A percentile compares a stretch with the other conserved stretches of the same genome.
These are phyloP conservation scores for Ceriops tagal DNA, from an alignment of 345 rosid species.

Conservation along the genomic window DNA sequence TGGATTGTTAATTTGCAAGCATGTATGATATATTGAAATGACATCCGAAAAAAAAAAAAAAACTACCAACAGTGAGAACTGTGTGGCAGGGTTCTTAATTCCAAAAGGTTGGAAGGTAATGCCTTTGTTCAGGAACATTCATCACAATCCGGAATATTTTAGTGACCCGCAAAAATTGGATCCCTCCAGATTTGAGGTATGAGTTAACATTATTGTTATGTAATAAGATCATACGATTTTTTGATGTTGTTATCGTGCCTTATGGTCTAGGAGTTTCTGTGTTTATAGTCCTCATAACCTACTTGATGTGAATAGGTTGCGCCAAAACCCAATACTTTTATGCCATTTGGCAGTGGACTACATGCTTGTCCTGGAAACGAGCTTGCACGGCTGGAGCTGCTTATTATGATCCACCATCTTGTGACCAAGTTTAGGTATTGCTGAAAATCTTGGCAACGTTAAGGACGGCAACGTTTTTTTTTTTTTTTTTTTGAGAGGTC, in stretches of 20 bases:
- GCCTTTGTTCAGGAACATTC: conserved; percentile 77
- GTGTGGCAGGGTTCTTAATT: conserved; percentile 55
- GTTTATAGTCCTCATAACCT: background rate
- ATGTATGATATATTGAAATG: background rate
- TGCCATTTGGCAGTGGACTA: conserved; percentile 75
- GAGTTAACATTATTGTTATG: background rate
- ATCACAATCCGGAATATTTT: conserved; percentile 60
- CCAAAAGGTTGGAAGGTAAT: conserved; percentile 86
- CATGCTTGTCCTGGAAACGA: conserved; percentile 83
- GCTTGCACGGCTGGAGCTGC: conserved; percentile 76
- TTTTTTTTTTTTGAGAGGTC: too few species aligned
- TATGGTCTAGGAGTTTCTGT: too few species aligned
- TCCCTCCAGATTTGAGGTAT: conserved; percentile 74
- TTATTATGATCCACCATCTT: conserved; percentile 57
- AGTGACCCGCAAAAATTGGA: conserved; percentile 60
- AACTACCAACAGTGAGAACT: conserved; percentile 1
- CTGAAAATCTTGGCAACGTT: conserved; percentile 5
- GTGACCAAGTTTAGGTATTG: conserved; percentile 61
- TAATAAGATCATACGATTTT: background rate
- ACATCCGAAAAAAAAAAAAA: conserved; percentile 1
- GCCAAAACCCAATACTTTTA: conserved; percentile 57
- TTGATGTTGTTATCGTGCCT: too few species aligned
- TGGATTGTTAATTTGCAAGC: too few species aligned
- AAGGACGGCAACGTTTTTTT: background rate
- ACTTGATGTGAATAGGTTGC: conserved; percentile 35